A percentile compares a stretch with the other conserved stretches of the same genome.
phyloP scores from a whole-genome alignment of 495 filamentous ascomycete genomes.

The Penicillium bialowiezense region DNA sequence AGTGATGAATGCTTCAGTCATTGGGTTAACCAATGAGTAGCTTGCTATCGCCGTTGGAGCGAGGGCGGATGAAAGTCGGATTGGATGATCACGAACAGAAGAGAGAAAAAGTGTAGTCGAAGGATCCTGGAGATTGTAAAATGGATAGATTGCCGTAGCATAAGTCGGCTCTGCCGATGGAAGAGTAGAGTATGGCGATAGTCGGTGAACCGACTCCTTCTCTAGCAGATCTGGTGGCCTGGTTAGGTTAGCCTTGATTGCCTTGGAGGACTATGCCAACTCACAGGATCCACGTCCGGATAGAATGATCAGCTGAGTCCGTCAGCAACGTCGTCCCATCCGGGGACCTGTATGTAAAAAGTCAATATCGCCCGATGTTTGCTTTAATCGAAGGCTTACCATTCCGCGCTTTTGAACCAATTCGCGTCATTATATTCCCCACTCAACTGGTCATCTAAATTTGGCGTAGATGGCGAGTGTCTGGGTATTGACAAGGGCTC shows the following conservation, averaged over 20 bases:
- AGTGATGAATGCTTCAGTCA: constrained; percentile 76
- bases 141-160: constrained; percentile 68
- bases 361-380: not conserved
- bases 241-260: constrained; percentile 8
- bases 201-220: constrained; percentile 40
- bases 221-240: constrained; percentile 68
- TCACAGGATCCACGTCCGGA: constrained; percentile 70
- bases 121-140: constrained; percentile 63
- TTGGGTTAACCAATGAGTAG: constrained; percentile 70
- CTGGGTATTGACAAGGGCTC: not conserved
- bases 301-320: constrained; percentile 62
- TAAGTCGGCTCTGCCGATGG: constrained; percentile 66
- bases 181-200: constrained; percentile 62
- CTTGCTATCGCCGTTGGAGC: constrained; percentile 46
- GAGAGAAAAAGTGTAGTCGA: constrained; percentile 67
- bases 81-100: constrained; percentile 66
- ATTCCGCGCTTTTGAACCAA: constrained; percentile 62
- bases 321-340: constrained; percentile 83
- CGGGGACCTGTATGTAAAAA: constrained; percentile 53
- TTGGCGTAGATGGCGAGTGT: not conserved
- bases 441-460: no score
- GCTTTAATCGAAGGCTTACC: constrained; percentile 30
- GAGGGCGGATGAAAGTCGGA: constrained; percentile 66
- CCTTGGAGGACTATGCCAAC: constrained; percentile 5
- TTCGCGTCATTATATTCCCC: constrained; percentile 15